phyloP scores from a whole-genome alignment of 2,329 filamentous ascomycete genomes.

The Paecilomyces niveus region DNA sequence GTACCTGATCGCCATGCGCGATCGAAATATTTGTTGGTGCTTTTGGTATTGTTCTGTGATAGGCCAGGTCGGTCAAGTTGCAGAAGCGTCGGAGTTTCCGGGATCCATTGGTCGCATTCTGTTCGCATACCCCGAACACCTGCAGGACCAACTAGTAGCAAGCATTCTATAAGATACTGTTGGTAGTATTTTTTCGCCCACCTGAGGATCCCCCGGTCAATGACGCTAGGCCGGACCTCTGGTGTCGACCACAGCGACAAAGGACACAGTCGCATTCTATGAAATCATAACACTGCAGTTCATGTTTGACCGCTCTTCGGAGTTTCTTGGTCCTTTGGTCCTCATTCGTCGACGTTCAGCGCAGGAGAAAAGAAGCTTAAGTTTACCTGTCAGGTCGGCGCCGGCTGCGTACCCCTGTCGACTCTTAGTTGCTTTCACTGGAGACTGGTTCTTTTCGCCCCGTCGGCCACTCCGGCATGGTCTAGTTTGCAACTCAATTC shows the following conservation, averaged over 20 bases:
- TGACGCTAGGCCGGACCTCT: background rate
- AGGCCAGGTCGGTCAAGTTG: background rate
- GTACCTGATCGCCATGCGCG: slow-evolving; percentile 1
- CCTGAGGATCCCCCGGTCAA: background rate
- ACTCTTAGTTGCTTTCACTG: background rate
- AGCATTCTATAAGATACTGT: background rate
- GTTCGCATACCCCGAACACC: background rate
- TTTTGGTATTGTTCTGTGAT: background rate
- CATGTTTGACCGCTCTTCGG: background rate
- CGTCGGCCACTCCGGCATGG: background rate
- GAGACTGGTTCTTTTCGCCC: background rate
- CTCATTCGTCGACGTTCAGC: background rate
- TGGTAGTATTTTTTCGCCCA: background rate
- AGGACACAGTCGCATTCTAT: background rate
- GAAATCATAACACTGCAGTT: background rate
- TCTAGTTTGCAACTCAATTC: background rate
- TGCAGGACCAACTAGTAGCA: background rate
- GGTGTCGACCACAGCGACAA: background rate
- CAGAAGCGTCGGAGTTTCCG: background rate
- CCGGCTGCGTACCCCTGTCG: background rate
- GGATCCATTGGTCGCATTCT: background rate
- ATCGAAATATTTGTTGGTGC: background rate
- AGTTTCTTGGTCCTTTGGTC: background rate
- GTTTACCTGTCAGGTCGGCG: background rate
- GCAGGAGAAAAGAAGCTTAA: background rate